Evolutionary conservation across 352 stramenopile species (phyloP).

Genomic region (Phytophthora pseudosyringae): DNA sequence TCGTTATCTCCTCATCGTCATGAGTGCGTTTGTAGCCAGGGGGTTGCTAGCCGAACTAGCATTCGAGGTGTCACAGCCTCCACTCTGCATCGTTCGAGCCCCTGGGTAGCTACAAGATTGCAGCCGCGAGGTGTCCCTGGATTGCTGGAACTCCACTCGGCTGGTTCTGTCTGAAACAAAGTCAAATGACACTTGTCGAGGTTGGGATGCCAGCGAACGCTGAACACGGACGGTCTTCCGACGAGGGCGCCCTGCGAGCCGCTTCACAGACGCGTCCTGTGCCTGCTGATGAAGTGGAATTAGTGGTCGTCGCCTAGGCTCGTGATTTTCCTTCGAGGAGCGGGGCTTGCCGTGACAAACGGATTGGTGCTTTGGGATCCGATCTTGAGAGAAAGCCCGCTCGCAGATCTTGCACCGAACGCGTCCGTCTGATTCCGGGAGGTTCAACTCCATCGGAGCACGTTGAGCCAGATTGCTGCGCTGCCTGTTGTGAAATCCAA

Average conservation of each 20-base stretch:
- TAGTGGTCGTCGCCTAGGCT: background rate
- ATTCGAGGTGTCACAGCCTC: slow-evolving; percentile 50
- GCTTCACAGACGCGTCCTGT: background rate
- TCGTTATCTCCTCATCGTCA: slow-evolving; percentile 38
- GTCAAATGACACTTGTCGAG: slow-evolving; percentile 3
- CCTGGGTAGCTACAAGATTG: slow-evolving; percentile 21
- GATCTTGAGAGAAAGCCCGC: slow-evolving; percentile 61
- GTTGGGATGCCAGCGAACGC: slow-evolving; percentile 1
- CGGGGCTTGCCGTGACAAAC: slow-evolving; percentile 49
- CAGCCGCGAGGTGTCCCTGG: background rate
- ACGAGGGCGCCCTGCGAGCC: background rate
- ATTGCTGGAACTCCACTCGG: slow-evolving; percentile 1
- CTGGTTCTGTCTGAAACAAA: slow-evolving; percentile 6
- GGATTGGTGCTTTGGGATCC: slow-evolving; percentile 74
- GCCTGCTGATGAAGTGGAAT: background rate
- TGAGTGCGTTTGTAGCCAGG: slow-evolving; percentile 52
- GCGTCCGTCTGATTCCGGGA: slow-evolving; percentile 52
- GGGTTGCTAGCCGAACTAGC: slow-evolving; percentile 59
- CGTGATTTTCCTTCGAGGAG: slow-evolving; percentile 8
- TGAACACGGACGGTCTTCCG: slow-evolving; percentile 10
- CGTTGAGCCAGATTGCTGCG: background rate
- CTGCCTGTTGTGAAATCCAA: background rate
- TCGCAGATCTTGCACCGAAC: slow-evolving; percentile 65
- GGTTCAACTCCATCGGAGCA: slow-evolving; percentile 39
- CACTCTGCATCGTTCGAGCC: slow-evolving; percentile 18